These are phyloP conservation scores for Nakataea oryzae DNA, from an alignment of 2,329 filamentous ascomycete genomes.

Conservation along the genomic window DNA sequence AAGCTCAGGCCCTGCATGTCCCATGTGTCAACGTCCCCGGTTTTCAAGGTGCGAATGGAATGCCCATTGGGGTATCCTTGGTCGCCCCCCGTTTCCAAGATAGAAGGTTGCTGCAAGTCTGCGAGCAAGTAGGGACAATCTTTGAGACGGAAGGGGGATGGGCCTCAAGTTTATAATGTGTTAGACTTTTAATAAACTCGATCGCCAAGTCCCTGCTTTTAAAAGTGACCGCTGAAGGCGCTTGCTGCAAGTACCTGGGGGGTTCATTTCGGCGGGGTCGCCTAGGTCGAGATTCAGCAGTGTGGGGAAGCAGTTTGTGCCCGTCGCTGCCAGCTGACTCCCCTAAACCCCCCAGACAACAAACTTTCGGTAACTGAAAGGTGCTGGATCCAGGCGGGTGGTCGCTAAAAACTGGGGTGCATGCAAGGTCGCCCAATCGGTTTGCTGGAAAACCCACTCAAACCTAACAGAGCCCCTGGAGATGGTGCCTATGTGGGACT, in stretches of 20 bases:
- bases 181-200: neutral
- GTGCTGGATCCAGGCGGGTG: neutral
- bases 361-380: no score
- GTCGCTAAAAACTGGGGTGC: no score
- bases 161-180: neutral
- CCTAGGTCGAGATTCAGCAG: neutral
- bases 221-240: no score
- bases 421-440: no score
- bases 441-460: no score
- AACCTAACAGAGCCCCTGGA: no score
- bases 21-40: conserved; percentile 56
- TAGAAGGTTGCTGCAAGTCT: conserved; percentile 25
- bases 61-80: conserved; percentile 50
- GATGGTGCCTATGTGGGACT: no score
- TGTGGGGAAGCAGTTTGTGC: neutral
- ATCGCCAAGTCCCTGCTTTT: no score
- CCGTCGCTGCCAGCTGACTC: neutral
- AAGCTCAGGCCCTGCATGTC: conserved; percentile 37
- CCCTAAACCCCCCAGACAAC: neutral
- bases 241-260: no score
- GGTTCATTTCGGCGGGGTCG: no score
- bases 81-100: conserved; percentile 35
- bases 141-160: conserved; percentile 3
- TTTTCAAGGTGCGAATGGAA: conserved; percentile 41
- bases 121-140: conserved; percentile 1